A percentile compares a stretch with the other conserved stretches of the same genome.
phyloP scores from a whole-genome alignment of 352 stramenopile species.

The Phytophthora pluvialis region DNA sequence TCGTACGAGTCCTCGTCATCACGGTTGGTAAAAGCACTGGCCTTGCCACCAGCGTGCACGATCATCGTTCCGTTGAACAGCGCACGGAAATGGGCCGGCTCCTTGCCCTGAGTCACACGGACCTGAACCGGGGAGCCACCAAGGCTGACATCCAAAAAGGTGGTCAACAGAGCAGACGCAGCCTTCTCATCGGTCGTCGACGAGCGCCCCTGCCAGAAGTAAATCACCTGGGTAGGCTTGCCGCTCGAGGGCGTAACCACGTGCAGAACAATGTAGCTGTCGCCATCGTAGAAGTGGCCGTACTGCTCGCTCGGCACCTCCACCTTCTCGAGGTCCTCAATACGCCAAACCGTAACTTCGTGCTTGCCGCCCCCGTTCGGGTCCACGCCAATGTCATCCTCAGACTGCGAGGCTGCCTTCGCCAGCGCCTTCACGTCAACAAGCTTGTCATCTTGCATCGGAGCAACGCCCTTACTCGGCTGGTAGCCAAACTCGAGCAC shows the following conservation, averaged over 20 bases:
- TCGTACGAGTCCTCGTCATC: slow-evolving; percentile 86
- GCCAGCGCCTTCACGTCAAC: slow-evolving; percentile 71
- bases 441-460: slow-evolving; percentile 51
- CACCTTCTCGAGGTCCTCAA: slow-evolving; percentile 92
- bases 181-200: slow-evolving; percentile 91
- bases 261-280: slow-evolving; percentile 96
- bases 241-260: slow-evolving; percentile 67
- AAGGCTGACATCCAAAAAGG: slow-evolving; percentile 86
- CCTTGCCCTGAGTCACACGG: slow-evolving; percentile 87
- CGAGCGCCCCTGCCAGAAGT: slow-evolving; percentile 92
- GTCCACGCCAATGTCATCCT: slow-evolving; percentile 81
- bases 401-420: slow-evolving; percentile 42
- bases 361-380: slow-evolving; percentile 74
- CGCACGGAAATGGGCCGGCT: slow-evolving; percentile 86
- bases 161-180: slow-evolving; percentile 62
- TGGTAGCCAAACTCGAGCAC: slow-evolving; percentile 72
- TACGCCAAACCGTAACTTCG: slow-evolving; percentile 89
- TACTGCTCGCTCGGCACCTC: slow-evolving; percentile 77
- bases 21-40: slow-evolving; percentile 89
- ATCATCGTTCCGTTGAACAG: slow-evolving; percentile 94
- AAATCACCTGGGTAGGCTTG: slow-evolving; percentile 88
- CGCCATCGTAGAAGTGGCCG: slow-evolving; percentile 94
- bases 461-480: slow-evolving; percentile 49
- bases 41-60: slow-evolving; percentile 88
- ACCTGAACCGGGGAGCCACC: slow-evolving; percentile 87